phyloP scores from a whole-genome alignment of 371 early-diverging fungal genomes.

The Conidiobolus incongruus region DNA sequence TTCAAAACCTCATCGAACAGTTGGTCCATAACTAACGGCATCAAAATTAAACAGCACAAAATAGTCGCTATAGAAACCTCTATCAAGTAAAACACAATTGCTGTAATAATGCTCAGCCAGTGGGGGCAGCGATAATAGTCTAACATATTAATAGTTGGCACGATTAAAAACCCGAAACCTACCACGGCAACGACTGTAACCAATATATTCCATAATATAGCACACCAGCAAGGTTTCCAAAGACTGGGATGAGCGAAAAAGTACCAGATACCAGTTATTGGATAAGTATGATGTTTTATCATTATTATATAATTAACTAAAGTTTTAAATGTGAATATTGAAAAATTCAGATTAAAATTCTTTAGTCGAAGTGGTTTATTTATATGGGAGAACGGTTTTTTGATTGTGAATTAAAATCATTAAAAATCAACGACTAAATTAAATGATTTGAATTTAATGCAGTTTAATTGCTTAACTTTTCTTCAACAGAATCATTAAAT shows the following conservation, averaged over 20 bases:
- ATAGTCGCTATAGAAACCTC: neutral
- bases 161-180: neutral
- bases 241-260: constrained; percentile 1
- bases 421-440: no score
- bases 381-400: no score
- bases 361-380: no score
- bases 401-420: no score
- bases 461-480: no score
- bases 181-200: neutral
- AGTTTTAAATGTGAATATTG: no score
- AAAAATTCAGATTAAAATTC: no score
- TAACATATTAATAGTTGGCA: neutral
- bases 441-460: no score
- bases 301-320: no score
- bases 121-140: neutral
- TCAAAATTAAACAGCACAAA: neutral
- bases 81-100: neutral
- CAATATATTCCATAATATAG: no score
- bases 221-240: constrained; percentile 2
- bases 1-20: neutral
- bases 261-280: neutral
- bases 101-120: neutral
- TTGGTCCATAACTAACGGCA: constrained; percentile 1
- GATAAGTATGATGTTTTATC: no score
- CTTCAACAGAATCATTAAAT: no score